These are phyloP conservation scores for Magnolia sinica DNA, from an alignment of 164 flowering plant species.

Conservation along the genomic window DNA sequence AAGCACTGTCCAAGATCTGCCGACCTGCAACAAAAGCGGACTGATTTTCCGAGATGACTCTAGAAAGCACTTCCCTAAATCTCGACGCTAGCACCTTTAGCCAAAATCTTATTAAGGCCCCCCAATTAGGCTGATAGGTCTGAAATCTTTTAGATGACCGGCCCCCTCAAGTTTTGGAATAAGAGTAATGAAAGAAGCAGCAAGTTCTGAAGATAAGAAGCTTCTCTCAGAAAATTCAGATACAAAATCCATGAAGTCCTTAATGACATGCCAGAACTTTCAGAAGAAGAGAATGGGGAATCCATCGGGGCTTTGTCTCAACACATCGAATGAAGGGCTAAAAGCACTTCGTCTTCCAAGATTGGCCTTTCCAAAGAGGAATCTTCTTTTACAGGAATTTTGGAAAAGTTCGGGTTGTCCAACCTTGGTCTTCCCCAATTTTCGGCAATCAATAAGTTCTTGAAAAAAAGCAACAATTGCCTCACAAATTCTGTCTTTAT, in stretches of 20 bases:
- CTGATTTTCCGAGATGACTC: too few species aligned
- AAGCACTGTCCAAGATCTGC: too few species aligned
- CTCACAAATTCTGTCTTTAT: not conserved
- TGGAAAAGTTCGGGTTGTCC: not conserved
- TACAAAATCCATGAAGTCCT: not conserved
- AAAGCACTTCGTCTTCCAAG: not conserved
- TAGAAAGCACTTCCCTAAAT: too few species aligned
- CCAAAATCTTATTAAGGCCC: too few species aligned
- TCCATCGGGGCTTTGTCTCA: not conserved
- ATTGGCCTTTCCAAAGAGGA: not conserved
- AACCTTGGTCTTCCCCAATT: too few species aligned
- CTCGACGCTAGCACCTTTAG: too few species aligned
- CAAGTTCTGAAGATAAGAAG: not conserved
- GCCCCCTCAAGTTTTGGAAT: too few species aligned
- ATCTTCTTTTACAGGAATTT: not conserved
- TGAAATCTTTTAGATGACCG: too few species aligned
- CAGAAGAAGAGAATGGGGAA: not conserved
- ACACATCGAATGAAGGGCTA: not conserved
- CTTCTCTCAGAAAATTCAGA: not conserved
- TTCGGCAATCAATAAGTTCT: not conserved
- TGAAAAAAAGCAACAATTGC: not conserved
- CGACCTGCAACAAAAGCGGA: too few species aligned
- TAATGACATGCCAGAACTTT: not conserved
- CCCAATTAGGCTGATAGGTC: too few species aligned
- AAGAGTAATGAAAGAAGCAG: not conserved